phyloP scores from a whole-genome alignment of 176 grass and related monocot species.

The Oryza meridionalis region DNA sequence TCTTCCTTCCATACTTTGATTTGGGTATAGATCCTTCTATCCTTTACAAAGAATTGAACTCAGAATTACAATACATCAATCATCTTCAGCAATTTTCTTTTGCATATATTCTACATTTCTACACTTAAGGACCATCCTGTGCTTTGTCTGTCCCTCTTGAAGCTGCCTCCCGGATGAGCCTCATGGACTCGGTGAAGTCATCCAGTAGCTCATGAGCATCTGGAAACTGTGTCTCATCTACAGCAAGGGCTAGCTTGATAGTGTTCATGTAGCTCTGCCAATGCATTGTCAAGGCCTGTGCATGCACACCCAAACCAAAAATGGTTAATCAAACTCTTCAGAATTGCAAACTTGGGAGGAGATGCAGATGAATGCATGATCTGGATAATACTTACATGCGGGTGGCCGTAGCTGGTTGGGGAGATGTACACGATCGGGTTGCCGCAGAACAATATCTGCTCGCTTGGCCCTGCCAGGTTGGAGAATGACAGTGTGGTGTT shows the following conservation, averaged over 20 bases:
- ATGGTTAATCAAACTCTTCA: neutral
- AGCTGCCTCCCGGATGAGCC: conserved; percentile 57
- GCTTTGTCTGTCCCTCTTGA: neutral
- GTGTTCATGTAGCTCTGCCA: conserved; percentile 82
- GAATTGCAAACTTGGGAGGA: neutral
- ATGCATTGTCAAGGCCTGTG: conserved; percentile 73
- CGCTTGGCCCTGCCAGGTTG: conserved; percentile 69
- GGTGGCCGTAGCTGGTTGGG: conserved; percentile 69
- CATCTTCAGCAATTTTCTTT: neutral
- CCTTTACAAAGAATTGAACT: neutral
- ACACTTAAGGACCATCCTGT: neutral
- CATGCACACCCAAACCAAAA: conserved; percentile 19
- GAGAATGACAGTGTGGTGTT: conserved; percentile 85
- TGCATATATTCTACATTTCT: neutral
- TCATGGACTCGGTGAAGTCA: conserved; percentile 69
- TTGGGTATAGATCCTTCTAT: neutral
- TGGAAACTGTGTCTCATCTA: conserved; percentile 61
- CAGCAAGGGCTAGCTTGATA: conserved; percentile 67
- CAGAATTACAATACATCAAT: neutral
- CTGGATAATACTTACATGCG: conserved; percentile 59
- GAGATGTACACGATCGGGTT: conserved; percentile 74
- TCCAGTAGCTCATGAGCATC: conserved; percentile 67
- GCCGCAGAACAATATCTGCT: conserved; percentile 67
- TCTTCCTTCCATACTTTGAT: neutral
- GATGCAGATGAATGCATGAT: neutral